These are phyloP conservation scores for Wickerhamomyces hampshirensis DNA, from an alignment of 805 yeast species.

Conservation along the genomic window DNA sequence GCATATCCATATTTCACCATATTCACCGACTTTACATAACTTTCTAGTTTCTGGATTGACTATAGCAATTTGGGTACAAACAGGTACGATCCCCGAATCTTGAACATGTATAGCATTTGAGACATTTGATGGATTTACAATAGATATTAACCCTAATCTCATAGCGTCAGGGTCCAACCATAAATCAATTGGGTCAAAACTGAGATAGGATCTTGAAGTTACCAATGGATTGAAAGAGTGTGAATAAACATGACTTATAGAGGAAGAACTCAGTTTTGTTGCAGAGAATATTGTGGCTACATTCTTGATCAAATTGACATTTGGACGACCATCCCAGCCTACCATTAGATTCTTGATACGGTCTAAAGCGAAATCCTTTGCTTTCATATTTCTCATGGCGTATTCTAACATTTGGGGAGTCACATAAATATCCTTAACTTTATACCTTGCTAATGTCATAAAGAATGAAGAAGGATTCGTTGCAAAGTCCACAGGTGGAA, in stretches of 20 bases:
- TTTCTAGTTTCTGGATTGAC: constrained; percentile 88
- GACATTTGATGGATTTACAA: constrained; percentile 68
- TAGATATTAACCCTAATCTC: constrained; percentile 81
- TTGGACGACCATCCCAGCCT: constrained; percentile 72
- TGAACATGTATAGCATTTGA: constrained; percentile 73
- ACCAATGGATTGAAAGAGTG: constrained; percentile 80
- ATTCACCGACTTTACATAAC: constrained; percentile 83
- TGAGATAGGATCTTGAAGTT: constrained; percentile 79
- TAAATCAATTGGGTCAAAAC: constrained; percentile 81
- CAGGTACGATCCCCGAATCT: constrained; percentile 95
- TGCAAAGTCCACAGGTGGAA: constrained; percentile 74
- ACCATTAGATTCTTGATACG: constrained; percentile 80
- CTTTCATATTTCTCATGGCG: constrained; percentile 56
- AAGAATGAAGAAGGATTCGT: constrained; percentile 69
- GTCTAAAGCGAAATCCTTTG: constrained; percentile 50
- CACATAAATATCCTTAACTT: constrained; percentile 80
- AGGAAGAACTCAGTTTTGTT: constrained; percentile 59
- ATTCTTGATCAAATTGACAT: constrained; percentile 49
- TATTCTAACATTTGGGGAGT: constrained; percentile 80
- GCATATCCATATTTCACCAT: constrained; percentile 96
- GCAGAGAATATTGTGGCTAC: constrained; percentile 59
- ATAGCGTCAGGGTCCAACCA: constrained; percentile 84
- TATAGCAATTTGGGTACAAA: constrained; percentile 87
- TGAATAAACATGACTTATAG: constrained; percentile 73
- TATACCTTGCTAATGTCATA: constrained; percentile 64